Percentiles rank a stretch among this genome's conserved stretches.
Evolutionary conservation across 2,329 filamentous ascomycete species (phyloP).

Genomic region (Falciphora oryzae): DNA sequence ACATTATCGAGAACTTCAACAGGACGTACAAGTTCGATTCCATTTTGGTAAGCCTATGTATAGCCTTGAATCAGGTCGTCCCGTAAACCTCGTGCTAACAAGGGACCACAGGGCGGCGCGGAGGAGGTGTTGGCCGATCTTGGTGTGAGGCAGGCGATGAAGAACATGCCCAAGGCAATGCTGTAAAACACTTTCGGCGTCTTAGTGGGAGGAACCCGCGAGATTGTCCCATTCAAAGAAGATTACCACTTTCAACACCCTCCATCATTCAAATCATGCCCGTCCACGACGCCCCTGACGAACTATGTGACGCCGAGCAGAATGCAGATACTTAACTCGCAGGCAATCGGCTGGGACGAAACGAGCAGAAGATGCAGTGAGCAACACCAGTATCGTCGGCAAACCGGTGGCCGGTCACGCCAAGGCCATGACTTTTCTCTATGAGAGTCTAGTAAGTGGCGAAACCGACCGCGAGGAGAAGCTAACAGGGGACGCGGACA

Average conservation of each 20-base stretch:
- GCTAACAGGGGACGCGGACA: not conserved
- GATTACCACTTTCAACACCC: not conserved
- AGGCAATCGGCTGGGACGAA: not conserved
- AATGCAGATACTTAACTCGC: not conserved
- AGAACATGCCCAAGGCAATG: conserved; percentile 78
- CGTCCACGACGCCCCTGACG: not conserved
- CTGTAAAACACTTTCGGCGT: conserved; percentile 41
- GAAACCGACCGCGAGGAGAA: not conserved
- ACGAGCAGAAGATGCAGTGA: not conserved
- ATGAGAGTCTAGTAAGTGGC: not conserved
- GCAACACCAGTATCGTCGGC: not conserved
- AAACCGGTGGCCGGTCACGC: not conserved
- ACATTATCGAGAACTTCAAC: conserved; percentile 77
- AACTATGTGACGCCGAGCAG: not conserved
- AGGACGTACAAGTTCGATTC: conserved; percentile 78
- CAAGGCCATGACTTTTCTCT: conserved; percentile 4
- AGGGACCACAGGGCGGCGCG: conserved; percentile 53
- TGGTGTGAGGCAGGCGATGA: conserved; percentile 78
- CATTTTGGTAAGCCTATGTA: conserved; percentile 40
- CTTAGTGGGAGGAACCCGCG: not conserved
- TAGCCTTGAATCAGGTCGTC: not conserved
- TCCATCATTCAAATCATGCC: not conserved
- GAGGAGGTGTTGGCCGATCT: conserved; percentile 80
- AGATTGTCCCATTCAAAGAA: not conserved
- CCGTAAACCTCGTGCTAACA: not conserved